phyloP scores from a whole-genome alignment of 2,329 filamentous ascomycete species.

The Domatiomyces catenatus region DNA sequence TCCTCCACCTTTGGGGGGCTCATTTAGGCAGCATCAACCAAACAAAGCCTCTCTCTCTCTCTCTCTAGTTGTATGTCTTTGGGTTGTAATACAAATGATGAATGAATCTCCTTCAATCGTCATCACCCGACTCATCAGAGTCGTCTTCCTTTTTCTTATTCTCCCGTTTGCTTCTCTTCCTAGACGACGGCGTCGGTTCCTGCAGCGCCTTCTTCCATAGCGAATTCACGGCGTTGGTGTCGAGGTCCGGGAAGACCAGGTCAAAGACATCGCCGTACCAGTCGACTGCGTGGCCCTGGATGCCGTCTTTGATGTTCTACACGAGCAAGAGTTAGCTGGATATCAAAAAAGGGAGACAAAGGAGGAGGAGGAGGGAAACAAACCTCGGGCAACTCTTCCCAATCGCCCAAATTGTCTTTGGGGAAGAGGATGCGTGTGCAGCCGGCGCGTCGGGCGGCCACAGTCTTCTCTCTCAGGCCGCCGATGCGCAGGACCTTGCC shows the following conservation, averaged over 20 bases:
- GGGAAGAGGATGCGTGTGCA: constrained; percentile 92
- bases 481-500: constrained; percentile 94
- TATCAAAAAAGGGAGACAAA: not conserved
- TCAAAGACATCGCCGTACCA: constrained; percentile 95
- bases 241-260: constrained; percentile 70
- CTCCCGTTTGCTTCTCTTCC: constrained; percentile 43
- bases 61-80: not conserved
- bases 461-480: constrained; percentile 89
- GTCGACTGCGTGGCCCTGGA: constrained; percentile 75
- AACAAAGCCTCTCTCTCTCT: no score
- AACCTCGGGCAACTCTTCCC: constrained; percentile 93
- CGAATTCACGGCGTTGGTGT: constrained; percentile 55
- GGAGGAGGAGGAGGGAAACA: constrained; percentile 24
- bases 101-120: not conserved
- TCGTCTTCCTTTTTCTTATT: constrained; percentile 19
- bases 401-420: constrained; percentile 87
- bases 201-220: constrained; percentile 51
- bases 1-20: no score
- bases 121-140: constrained; percentile 5
- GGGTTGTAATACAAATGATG: not conserved
- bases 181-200: constrained; percentile 46
- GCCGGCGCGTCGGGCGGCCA: constrained; percentile 80
- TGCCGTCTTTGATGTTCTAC: constrained; percentile 94
- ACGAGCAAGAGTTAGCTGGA: constrained; percentile 46
- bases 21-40: no score